Evolutionary conservation across 192 early-diverging fungal species (phyloP), one percentile per base, ranked within the genome.

Genomic region (Entophlyctis luteolus): DNA sequence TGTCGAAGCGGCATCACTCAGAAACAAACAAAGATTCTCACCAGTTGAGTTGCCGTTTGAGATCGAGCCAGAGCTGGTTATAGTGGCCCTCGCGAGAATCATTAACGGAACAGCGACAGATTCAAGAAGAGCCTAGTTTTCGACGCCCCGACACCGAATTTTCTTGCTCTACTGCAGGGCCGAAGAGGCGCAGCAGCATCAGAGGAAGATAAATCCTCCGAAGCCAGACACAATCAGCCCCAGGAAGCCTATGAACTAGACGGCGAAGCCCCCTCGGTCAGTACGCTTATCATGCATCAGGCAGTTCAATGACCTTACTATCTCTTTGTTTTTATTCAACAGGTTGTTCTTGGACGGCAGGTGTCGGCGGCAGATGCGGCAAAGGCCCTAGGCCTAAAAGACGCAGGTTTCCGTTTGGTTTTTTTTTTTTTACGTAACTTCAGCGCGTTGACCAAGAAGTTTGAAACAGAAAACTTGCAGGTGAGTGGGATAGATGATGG

Each of bases 321-420:
- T 27, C 8, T 23, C 10, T 8, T n/a, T 12, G 10, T 23, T n/a
- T 10, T 29, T 18, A 45, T 23, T 8, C 25, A 45, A 60, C 18
- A 60, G 47, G 60, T 63, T 49, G 60, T 63, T 16, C 47, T 63
- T 32, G 60, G 60, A 4, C 48, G 50, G 29, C 48, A 63, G 8
- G 60, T 63, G 60, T 48, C 42, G n/a, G 28, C 25, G 23, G 47
- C 27, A 4, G 60, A 63, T 27, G 60, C 60, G 10, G 60, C 50
- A 4, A 47, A 49, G 32, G 60, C 60, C 4, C 42, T 63, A 8
- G 60, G 60, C 10, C 46, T 63, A 4, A 63, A 63, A 32, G 46
- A 63, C 29, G 42, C 60, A 20, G 60, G 60, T 63, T 12, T n/a
- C n/a, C n/a, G n/a, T n/a, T n/a, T n/a, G n/a, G n/a, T n/a, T n/a